Evolutionary conservation across 1,284 basidiomycete genomes (phyloP).

Genomic region (Boletus holoroseus): DNA sequence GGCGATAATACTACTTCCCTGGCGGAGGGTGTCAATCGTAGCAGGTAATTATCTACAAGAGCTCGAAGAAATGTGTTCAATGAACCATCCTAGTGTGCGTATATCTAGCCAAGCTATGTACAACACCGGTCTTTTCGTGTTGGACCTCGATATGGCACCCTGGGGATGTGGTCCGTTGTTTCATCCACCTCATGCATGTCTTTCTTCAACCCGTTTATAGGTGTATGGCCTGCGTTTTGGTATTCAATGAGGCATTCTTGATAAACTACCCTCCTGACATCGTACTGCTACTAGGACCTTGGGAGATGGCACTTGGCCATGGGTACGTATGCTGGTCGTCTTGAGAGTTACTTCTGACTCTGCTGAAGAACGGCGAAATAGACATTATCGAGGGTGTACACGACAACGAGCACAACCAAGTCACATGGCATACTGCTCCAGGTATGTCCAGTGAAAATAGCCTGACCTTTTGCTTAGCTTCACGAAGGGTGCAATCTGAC

Average conservation of each 20-base stretch:
- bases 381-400: conserved; percentile 66
- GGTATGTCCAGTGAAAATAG: conserved; percentile 32
- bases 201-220: conserved; percentile 26
- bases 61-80: not conserved
- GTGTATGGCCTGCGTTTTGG: conserved; percentile 53
- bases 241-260: conserved; percentile 36
- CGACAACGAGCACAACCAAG: conserved; percentile 56
- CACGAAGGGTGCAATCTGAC: conserved; percentile 46
- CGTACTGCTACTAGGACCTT: conserved; percentile 30
- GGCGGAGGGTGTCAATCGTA: conserved; percentile 45
- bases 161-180: conserved; percentile 48
- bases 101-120: conserved; percentile 44
- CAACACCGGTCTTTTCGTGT: conserved; percentile 51
- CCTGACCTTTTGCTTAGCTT: conserved; percentile 7
- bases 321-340: conserved; percentile 28
- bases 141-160: conserved; percentile 49
- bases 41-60: conserved; percentile 42
- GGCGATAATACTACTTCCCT: conserved; percentile 61
- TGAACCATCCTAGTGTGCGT: conserved; percentile 38
- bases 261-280: conserved; percentile 9
- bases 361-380: conserved; percentile 52
- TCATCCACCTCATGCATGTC: not conserved
- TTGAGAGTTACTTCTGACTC: conserved; percentile 7
- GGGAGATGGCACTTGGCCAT: conserved; percentile 44
- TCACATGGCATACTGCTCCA: conserved; percentile 53